Conservation (phyloP, 352 stramenopile genomes). For the Globisporangium acanthophoron region DNA sequence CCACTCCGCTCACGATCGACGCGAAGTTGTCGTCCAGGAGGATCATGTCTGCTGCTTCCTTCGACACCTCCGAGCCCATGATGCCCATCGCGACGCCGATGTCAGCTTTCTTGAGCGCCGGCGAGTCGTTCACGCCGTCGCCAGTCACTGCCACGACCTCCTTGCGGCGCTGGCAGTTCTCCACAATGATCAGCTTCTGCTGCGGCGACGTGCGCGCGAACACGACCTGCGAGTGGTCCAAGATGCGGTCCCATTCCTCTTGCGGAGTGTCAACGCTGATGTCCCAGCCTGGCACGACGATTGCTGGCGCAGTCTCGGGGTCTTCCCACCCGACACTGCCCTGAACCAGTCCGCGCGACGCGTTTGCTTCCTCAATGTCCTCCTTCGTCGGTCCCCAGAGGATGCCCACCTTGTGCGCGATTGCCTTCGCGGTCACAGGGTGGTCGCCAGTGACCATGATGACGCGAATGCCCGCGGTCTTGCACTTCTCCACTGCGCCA, state of each 20-base stretch:
- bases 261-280: conserved; percentile 70
- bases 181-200: conserved; percentile 95
- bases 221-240: conserved; percentile 89
- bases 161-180: conserved; percentile 79
- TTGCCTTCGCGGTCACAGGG: conserved; percentile 90
- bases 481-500: conserved; percentile 88
- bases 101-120: conserved; percentile 94
- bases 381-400: conserved; percentile 84
- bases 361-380: conserved; percentile 81
- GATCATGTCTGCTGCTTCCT: conserved; percentile 94
- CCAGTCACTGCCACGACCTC: conserved; percentile 95
- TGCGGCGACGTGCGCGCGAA: conserved; percentile 94
- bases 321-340: conserved; percentile 73
- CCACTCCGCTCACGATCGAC: conserved; percentile 93
- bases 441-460: conserved; percentile 96
- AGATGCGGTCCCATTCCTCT: conserved; percentile 83
- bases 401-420: conserved; percentile 93
- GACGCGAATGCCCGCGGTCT: conserved; percentile 89
- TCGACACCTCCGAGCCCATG: conserved; percentile 94
- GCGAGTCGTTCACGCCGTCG: conserved; percentile 98
- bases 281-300: conserved; percentile 82
- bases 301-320: conserved; percentile 64
- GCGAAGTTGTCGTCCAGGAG: conserved; percentile 97
- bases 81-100: conserved; percentile 98
- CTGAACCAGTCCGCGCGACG: conserved; percentile 35